Base-by-base conservation (phyloP, 495 filamentous ascomycete genomes). In the Penicillium cinerascens region DNA sequence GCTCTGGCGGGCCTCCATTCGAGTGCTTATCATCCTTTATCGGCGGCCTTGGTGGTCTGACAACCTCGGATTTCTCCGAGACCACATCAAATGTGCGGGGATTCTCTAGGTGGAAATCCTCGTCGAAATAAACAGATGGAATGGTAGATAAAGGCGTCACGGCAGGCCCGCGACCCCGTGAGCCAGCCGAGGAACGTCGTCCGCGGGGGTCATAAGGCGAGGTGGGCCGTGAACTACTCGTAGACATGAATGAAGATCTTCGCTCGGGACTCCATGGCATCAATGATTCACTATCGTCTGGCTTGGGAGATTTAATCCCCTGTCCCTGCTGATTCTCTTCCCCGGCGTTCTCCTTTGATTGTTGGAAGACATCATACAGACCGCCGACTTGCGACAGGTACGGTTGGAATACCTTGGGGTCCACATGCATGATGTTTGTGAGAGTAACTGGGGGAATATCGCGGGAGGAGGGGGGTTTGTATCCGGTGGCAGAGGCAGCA, bases 81-180 rank as follows among this genome's bases (percentile, higher is more conserved):
- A 99, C 91, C 22, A 97, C 85, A 67, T 97, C 93, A 64, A 99
- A 99, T 0, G 88, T 97, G 18, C 93, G 81, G 0, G 93, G 93
- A 54, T 99, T 99, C 60, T 98, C 93, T 1, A 99, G 79, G 54
- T 88, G 95, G 60, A 99, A 99, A 58, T 91, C 86, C 35, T 92
- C 87, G 43, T 97, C 95, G 60, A 97, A 96, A 60, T 97, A 99
- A 20, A 99, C 87, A 22, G 73, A 77, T 0, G 93, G 93, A 45
- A 99, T 95, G 1, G 91, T 97, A 6, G 91, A 91, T 22, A 99
- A 68, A 7, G 93, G 93, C 4, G 93, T 90, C 8, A 87, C 80
- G 0, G 83, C 86, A 37, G 87, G 84, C 0, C 59, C 65, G n/a
- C 70, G 72, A 20, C 71, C 65, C 21, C 67, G 69, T 11, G 58